These are phyloP conservation scores for Diaporthe nobilis DNA, from an alignment of 2,329 filamentous ascomycete species.

Conservation along the genomic window DNA sequence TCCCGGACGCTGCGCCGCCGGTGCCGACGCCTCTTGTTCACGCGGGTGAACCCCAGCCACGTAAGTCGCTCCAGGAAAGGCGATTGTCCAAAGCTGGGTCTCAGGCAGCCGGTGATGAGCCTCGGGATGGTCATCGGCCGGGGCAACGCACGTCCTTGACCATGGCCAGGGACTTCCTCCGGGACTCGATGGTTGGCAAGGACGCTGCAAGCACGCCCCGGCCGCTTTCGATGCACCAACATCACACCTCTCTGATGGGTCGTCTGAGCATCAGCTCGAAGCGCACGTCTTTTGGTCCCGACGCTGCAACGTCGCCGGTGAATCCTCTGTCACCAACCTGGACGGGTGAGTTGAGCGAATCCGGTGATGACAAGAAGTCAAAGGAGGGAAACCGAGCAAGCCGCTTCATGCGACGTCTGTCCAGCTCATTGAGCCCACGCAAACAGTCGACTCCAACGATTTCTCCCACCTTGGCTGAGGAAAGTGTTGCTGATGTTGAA, in stretches of 20 bases:
- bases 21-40: constrained; percentile 42
- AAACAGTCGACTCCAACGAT: constrained; percentile 62
- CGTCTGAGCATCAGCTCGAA: constrained; percentile 77
- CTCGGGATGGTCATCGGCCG: constrained; percentile 49
- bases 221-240: constrained; percentile 62
- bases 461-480: constrained; percentile 66
- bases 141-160: constrained; percentile 71
- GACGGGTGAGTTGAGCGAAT: constrained; percentile 60
- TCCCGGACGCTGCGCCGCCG: constrained; percentile 44
- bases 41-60: constrained; percentile 47
- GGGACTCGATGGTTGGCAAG: constrained; percentile 64
- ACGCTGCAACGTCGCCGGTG: constrained; percentile 51
- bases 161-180: constrained; percentile 72
- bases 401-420: constrained; percentile 72
- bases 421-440: constrained; percentile 65
- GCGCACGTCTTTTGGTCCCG: constrained; percentile 66
- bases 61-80: constrained; percentile 64
- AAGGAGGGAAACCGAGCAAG: constrained; percentile 60
- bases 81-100: constrained; percentile 58
- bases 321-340: constrained; percentile 57
- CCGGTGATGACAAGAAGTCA: constrained; percentile 62
- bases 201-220: constrained; percentile 47
- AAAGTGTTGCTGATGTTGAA: constrained; percentile 56
- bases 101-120: constrained; percentile 23
- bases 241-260: constrained; percentile 64